phyloP scores from a whole-genome alignment of 1,284 basidiomycete genomes.

The Fomitopsis pinicola region DNA sequence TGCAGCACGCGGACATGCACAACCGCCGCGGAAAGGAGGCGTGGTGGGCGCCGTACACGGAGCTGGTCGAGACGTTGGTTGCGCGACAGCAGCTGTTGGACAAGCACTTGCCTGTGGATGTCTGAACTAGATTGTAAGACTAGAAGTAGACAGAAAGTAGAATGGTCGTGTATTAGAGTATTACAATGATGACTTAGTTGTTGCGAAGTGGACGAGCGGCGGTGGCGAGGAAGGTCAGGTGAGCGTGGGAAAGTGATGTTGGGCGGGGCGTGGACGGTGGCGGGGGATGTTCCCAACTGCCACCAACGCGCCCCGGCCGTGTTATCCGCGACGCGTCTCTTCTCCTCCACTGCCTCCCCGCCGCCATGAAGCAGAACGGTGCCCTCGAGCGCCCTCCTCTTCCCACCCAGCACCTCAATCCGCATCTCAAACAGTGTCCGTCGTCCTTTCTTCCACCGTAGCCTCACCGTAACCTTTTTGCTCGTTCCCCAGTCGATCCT shows the following conservation, averaged over 20 bases:
- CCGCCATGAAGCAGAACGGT: slow-evolving; percentile 12
- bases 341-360: slow-evolving; percentile 9
- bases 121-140: not conserved
- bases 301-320: slow-evolving; percentile 8
- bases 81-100: slow-evolving; percentile 51
- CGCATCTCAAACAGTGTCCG: slow-evolving; percentile 36
- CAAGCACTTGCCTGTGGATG: slow-evolving; percentile 10
- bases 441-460: slow-evolving; percentile 5
- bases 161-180: not conserved
- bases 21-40: slow-evolving; percentile 76
- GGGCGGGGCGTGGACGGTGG: not conserved
- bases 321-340: slow-evolving; percentile 2
- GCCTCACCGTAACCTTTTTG: slow-evolving; percentile 13
- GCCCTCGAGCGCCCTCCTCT: slow-evolving; percentile 32
- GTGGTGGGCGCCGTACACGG: slow-evolving; percentile 80
- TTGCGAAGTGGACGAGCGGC: not conserved
- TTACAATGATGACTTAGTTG: no score
- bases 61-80: slow-evolving; percentile 69
- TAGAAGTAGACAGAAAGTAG: not conserved
- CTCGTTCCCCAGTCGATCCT: slow-evolving; percentile 23
- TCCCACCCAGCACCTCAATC: slow-evolving; percentile 35
- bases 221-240: not conserved
- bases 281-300: slow-evolving; percentile 1
- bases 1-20: slow-evolving; percentile 85
- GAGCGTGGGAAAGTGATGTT: not conserved